Conservation (phyloP, 257 asterid genomes). For the Paraleonurus japonicus region DNA sequence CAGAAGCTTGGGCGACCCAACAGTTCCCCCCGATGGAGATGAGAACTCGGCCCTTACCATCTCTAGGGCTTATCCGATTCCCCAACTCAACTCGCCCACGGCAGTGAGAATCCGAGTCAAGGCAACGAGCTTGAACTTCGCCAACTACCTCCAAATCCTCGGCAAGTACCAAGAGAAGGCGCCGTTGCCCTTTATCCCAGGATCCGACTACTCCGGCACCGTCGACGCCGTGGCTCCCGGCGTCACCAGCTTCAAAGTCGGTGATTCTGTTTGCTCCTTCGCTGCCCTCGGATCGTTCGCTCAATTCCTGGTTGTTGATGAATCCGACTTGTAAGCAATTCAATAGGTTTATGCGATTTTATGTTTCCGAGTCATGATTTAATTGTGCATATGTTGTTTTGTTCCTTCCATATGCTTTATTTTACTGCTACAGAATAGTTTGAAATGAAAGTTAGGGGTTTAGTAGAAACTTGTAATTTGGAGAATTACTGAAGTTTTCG, state of each 20-base stretch:
- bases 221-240: conserved; percentile 66
- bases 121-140: conserved; percentile 91
- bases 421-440: neutral
- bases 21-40: conserved; percentile 44
- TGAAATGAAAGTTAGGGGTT: neutral
- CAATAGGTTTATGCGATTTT: neutral
- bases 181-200: conserved; percentile 80
- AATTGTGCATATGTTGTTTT: neutral
- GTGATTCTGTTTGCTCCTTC: conserved; percentile 76
- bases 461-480: neutral
- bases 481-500: neutral
- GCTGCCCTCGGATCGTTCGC: conserved; percentile 80
- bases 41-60: conserved; percentile 54
- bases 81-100: conserved; percentile 58
- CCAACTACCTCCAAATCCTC: conserved; percentile 80
- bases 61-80: conserved; percentile 56
- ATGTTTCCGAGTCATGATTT: neutral
- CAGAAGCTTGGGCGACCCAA: conserved; percentile 83
- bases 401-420: neutral
- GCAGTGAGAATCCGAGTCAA: conserved; percentile 72
- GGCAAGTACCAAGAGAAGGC: conserved; percentile 95
- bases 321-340: conserved; percentile 61
- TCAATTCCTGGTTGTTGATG: conserved; percentile 74
- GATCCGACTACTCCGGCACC: conserved; percentile 87
- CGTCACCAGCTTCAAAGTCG: conserved; percentile 76